phyloP scores from a whole-genome alignment of 1,284 basidiomycete genomes.

The Moesziomyces globuligerus region DNA sequence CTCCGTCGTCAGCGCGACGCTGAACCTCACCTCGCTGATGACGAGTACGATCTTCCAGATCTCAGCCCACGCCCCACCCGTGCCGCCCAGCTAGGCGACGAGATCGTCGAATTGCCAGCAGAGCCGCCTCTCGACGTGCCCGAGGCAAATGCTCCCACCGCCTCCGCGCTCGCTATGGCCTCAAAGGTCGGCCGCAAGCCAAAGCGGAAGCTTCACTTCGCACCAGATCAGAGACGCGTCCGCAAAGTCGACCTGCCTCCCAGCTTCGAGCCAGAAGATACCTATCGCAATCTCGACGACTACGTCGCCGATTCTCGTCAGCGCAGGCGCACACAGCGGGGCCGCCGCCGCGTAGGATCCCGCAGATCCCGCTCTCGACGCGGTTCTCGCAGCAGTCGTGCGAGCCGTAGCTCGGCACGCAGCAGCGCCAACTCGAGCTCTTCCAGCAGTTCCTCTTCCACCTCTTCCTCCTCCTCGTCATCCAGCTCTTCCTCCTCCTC shows the following conservation, averaged over 20 bases:
- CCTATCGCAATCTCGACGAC: conserved; percentile 61
- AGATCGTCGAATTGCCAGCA: conserved; percentile 38
- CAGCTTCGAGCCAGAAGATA: conserved; percentile 57
- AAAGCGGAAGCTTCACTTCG: conserved; percentile 58
- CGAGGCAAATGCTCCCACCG: conserved; percentile 45
- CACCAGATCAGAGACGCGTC: conserved; percentile 55
- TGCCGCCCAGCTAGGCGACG: conserved; percentile 35
- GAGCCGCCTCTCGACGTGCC: conserved; percentile 46
- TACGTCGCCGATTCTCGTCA: conserved; percentile 58
- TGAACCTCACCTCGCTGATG: conserved; percentile 13
- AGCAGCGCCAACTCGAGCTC: conserved; percentile 38
- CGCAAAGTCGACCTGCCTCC: conserved; percentile 60
- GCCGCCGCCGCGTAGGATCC: conserved; percentile 2
- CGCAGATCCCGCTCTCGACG: conserved; percentile 25
- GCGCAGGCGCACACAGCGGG: conserved; percentile 30
- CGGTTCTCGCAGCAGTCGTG: conserved; percentile 41
- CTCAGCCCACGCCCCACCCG: conserved; percentile 3
- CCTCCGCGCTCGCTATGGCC: conserved; percentile 39
- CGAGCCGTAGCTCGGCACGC: conserved; percentile 34
- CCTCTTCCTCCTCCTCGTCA: conserved; percentile 29
- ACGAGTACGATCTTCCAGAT: conserved; percentile 11
- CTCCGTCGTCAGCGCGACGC: conserved; percentile 20
- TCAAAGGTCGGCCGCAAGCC: conserved; percentile 46
- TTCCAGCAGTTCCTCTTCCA: conserved; percentile 42
- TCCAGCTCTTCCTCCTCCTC: conserved; percentile 30